phyloP scores from a whole-genome alignment of 129 eudicot species.

The Sambucus nigra region DNA sequence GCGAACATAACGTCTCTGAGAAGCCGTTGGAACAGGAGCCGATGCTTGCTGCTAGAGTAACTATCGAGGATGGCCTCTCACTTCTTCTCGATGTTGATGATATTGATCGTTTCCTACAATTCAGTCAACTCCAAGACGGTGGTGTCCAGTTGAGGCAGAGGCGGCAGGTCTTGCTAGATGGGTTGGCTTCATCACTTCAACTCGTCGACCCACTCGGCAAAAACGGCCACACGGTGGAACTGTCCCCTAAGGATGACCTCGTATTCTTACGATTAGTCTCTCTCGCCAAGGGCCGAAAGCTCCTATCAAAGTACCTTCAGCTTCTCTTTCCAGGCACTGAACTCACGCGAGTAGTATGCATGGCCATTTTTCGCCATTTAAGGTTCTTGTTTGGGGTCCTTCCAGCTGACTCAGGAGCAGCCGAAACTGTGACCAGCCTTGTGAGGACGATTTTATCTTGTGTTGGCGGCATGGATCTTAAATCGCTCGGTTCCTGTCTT shows the following conservation, averaged over 20 bases:
- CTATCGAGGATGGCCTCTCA: conserved; percentile 79
- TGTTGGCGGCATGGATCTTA: conserved; percentile 59
- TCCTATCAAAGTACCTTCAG: conserved; percentile 55
- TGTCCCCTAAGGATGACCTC: conserved; percentile 52
- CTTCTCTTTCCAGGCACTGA: conserved; percentile 57
- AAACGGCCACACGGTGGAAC: conserved; percentile 43
- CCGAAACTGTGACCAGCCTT: conserved; percentile 35
- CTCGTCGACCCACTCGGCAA: conserved; percentile 77
- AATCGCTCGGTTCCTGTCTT: conserved; percentile 74
- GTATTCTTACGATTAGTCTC: conserved; percentile 66
- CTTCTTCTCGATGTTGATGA: conserved; percentile 91
- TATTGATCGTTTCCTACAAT: conserved; percentile 73
- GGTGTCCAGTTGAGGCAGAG: conserved; percentile 61
- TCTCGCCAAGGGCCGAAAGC: conserved; percentile 88
- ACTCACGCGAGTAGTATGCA: conserved; percentile 71
- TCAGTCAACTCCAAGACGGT: conserved; percentile 72
- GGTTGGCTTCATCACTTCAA: conserved; percentile 82
- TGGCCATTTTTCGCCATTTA: conserved; percentile 90
- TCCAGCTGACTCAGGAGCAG: conserved; percentile 36
- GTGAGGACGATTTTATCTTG: conserved; percentile 39
- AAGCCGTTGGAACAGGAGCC: conserved; percentile 97
- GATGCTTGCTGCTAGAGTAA: conserved; percentile 93
- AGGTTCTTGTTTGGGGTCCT: conserved; percentile 70
- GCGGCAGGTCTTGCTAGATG: conserved; percentile 70
- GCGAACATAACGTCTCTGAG: conserved; percentile 48